These are phyloP conservation scores for Gossypium ekmanianum DNA, from an alignment of 345 rosid genomes.

Conservation along the genomic window DNA sequence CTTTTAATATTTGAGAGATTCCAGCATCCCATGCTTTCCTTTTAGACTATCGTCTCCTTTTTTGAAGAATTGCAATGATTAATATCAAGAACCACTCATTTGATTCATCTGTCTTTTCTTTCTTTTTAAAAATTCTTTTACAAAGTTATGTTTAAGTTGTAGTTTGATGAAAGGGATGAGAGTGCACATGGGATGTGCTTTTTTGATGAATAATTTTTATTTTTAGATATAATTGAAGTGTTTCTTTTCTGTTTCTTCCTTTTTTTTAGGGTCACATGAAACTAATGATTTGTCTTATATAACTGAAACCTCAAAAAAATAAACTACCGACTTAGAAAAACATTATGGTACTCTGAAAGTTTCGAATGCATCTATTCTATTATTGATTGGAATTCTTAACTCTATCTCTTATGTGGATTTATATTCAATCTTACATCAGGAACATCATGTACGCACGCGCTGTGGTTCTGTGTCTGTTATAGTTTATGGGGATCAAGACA, in stretches of 20 bases:
- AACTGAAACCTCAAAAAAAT: constrained; percentile 13
- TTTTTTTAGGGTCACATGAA: constrained; percentile 10
- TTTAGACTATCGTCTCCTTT: constrained; percentile 40
- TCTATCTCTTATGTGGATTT: background rate
- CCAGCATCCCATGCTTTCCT: constrained; percentile 19
- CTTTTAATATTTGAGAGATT: constrained; percentile 25
- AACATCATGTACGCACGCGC: constrained; percentile 66
- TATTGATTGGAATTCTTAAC: background rate
- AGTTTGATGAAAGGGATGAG: constrained; percentile 16
- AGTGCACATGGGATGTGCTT: constrained; percentile 57
- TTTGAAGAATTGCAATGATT: constrained; percentile 41
- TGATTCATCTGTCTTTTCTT: constrained; percentile 17
- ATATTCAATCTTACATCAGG: constrained; percentile 39
- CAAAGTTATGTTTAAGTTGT: constrained; percentile 18
- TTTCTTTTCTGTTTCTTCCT: constrained; percentile 10
- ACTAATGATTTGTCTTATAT: constrained; percentile 21
- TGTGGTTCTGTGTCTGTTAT: constrained; percentile 78
- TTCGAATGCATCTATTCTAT: constrained; percentile 1
- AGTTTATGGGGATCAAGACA: constrained; percentile 76
- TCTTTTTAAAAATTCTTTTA: constrained; percentile 10
- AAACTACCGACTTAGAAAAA: constrained; percentile 18
- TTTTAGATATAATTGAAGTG: constrained; percentile 8
- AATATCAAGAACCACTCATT: constrained; percentile 28
- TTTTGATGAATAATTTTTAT: constrained; percentile 30
- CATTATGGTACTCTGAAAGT: constrained; percentile 22